phyloP scores from a whole-genome alignment of 306 rosid species.

The Malus asiatica region DNA sequence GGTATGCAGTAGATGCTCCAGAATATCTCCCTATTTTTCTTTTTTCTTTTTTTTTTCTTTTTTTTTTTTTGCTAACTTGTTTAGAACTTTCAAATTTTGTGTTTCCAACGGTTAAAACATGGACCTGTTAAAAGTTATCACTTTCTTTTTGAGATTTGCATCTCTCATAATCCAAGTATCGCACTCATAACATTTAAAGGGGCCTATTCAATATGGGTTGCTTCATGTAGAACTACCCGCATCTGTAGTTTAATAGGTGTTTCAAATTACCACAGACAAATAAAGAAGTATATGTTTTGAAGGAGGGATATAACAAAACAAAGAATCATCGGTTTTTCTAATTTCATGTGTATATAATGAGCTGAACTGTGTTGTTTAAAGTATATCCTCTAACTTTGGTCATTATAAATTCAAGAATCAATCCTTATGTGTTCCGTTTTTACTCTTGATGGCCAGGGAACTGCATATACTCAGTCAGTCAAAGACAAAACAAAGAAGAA shows the following conservation, averaged over 20 bases:
- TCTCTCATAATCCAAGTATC: background rate
- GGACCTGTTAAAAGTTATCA: background rate
- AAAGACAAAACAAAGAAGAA: slow-evolving; percentile 80
- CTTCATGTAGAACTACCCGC: background rate
- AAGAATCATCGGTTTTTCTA: no score
- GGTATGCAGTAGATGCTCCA: slow-evolving; percentile 40
- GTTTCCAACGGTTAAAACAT: background rate
- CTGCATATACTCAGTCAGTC: slow-evolving; percentile 55
- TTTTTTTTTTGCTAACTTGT: no score
- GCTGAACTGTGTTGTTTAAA: background rate
- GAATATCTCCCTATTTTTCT: no score
- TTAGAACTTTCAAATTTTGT: background rate
- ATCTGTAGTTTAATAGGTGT: background rate
- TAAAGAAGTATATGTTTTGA: background rate
- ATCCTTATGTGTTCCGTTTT: background rate
- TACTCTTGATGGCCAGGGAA: slow-evolving; percentile 52
- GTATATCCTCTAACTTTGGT: background rate
- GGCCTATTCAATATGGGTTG: background rate
- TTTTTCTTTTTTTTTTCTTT: no score
- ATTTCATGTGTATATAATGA: background rate
- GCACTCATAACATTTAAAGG: background rate
- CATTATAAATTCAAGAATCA: background rate
- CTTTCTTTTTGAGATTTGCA: background rate
- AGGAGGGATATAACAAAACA: no score
- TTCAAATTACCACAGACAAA: no score